Evolutionary conservation across 2,329 filamentous ascomycete species (phyloP), one percentile per base, ranked within the genome.

Genomic region (Graphiopsis chlorocephala): DNA sequence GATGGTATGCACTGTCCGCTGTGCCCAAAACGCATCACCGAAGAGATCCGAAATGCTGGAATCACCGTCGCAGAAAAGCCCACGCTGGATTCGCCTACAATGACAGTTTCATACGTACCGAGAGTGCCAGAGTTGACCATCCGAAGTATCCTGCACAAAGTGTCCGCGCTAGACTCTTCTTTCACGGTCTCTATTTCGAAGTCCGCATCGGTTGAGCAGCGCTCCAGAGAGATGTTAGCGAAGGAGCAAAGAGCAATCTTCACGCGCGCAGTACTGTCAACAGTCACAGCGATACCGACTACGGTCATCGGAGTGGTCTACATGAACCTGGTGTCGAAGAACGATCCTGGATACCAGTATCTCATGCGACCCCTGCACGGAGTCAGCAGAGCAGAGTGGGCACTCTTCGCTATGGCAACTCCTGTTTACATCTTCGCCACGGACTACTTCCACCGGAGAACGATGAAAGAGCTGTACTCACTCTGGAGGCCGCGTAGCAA

Each of bases 221-320:
- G 91, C 11, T 91, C 92, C 3, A 86, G 86, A 68, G 80, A 83
- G 45, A 91, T 97, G 73, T 89, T 91, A 66, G 82, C 83, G 23
- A 85, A 85, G 65, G 91, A 96, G 71, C 86, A 89, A 71, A 84
- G 81, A 26, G 84, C 88, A 33, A 85, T 96, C 15, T 77, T 93
- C 0, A 79, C 38, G 65, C 88, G 93, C n/a, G 83, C 92, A 17
- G 73, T 90, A 1, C 82, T 96, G 63, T 89, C 91, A 1, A 76
- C 90, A 29, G 71, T 89, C 28, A 80, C 90, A 6, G 88, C 90
- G 23, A 88, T 97, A 52, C 93, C 94, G 1, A 92, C 91, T 0
- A 93, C 97, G 70, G 75, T 96, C 59, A 87, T 97, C 45, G 93
- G 94, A 3, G 91, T 97, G 61, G 88, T 96, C 1, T 96, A 92